A percentile compares a stretch with the other conserved stretches of the same genome.
phyloP scores from a whole-genome alignment of 129 eudicot genomes.

The Lactuca saligna region DNA sequence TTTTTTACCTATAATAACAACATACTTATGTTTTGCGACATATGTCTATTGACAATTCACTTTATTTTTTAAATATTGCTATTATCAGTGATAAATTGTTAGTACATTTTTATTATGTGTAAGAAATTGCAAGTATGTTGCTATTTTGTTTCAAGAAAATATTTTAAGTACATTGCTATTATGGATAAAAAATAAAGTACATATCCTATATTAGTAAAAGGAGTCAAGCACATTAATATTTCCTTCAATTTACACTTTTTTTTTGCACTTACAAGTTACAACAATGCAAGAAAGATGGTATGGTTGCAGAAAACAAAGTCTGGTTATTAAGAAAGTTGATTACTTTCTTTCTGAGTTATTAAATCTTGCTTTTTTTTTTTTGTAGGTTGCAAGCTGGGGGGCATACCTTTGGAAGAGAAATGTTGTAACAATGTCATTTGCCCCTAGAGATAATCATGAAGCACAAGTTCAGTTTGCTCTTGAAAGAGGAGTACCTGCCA shows the following conservation, averaged over 20 bases:
- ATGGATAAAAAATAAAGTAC: background rate
- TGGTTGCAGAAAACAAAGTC: background rate
- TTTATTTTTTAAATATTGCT: background rate
- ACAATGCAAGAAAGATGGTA: background rate
- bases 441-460: slow-evolving; percentile 92
- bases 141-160: background rate
- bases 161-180: no score
- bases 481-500: slow-evolving; percentile 97
- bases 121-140: background rate
- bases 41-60: background rate
- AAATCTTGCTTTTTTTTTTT: background rate
- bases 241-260: background rate
- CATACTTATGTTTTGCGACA: background rate
- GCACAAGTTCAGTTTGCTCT: slow-evolving; percentile 99
- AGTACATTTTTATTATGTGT: background rate
- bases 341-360: background rate
- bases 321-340: background rate
- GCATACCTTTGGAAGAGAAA: slow-evolving; percentile 92
- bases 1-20: background rate
- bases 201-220: background rate
- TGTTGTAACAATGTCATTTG: slow-evolving; percentile 94
- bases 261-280: background rate
- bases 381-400: slow-evolving; percentile 99
- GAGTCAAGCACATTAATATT: background rate
- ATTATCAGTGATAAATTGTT: background rate